Conservation (phyloP, 331 rosid species). For the Quercus lobata region DNA sequence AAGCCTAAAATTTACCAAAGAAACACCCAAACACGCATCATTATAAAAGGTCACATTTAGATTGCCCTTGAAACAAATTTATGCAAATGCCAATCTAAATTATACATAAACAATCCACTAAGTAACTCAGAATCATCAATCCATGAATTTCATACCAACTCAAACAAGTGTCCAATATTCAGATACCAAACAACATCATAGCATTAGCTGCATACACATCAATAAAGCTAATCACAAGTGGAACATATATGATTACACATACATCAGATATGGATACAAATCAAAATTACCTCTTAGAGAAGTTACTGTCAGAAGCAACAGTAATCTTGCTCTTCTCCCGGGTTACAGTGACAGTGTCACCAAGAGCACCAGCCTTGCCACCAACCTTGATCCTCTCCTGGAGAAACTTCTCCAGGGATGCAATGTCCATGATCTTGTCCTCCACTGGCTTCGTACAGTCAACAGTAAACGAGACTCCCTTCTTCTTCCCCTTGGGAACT, state of each 20-base stretch:
- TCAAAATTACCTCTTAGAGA: constrained; percentile 66
- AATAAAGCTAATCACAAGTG: not conserved
- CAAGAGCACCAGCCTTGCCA: constrained; percentile 93
- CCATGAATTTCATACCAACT: too few relatives aligned
- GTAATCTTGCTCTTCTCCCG: constrained; percentile 75
- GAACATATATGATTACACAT: not conserved
- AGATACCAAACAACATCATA: too few relatives aligned
- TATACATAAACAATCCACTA: too few relatives aligned
- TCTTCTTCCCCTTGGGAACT: constrained; percentile 73
- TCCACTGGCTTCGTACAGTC: constrained; percentile 88
- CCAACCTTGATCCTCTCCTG: constrained; percentile 90
- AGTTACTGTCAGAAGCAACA: constrained; percentile 68
- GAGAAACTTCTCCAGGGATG: constrained; percentile 81
- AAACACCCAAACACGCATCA: too few relatives aligned
- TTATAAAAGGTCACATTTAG: too few relatives aligned
- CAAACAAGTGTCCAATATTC: too few relatives aligned
- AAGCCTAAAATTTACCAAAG: too few relatives aligned
- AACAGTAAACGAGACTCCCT: constrained; percentile 57
- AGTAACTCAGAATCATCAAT: too few relatives aligned
- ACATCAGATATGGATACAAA: not conserved
- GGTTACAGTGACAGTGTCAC: constrained; percentile 63
- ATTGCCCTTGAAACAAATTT: too few relatives aligned
- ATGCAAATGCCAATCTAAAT: too few relatives aligned
- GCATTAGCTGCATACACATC: too few relatives aligned
- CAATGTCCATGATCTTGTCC: constrained; percentile 90